Evolutionary conservation across 352 stramenopile species (phyloP).

Genomic region (Pythium dissimile): DNA sequence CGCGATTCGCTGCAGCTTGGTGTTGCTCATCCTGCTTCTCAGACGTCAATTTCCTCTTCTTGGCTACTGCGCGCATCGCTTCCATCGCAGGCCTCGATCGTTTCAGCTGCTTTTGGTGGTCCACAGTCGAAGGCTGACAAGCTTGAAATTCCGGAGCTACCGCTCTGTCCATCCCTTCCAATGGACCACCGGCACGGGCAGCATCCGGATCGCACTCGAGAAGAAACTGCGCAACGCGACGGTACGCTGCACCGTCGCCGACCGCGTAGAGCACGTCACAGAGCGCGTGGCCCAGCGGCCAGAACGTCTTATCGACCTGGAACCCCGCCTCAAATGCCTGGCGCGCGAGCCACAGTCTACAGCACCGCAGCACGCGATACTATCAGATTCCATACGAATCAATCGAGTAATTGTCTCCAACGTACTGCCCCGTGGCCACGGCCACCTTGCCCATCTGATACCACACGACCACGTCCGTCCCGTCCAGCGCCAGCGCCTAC

Average conservation of each 20-base stretch:
- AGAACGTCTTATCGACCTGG: slow-evolving; percentile 55
- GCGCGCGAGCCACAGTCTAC: slow-evolving; percentile 57
- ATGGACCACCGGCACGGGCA: background rate
- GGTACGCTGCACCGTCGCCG: slow-evolving; percentile 46
- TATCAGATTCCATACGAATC: background rate
- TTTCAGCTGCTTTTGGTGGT: background rate
- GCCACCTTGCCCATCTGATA: slow-evolving; percentile 60
- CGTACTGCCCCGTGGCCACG: slow-evolving; percentile 52
- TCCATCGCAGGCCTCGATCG: background rate
- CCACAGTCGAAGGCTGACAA: background rate
- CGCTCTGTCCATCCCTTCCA: background rate
- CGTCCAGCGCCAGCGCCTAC: slow-evolving; percentile 54
- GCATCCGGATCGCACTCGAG: slow-evolving; percentile 35
- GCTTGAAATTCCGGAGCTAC: slow-evolving; percentile 5
- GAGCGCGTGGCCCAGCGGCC: slow-evolving; percentile 52
- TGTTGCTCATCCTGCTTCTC: background rate
- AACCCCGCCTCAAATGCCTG: slow-evolving; percentile 55
- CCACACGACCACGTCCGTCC: slow-evolving; percentile 75
- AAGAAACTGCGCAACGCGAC: slow-evolving; percentile 43
- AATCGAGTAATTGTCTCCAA: background rate
- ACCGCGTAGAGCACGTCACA: slow-evolving; percentile 58
- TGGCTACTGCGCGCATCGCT: slow-evolving; percentile 13
- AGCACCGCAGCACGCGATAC: background rate
- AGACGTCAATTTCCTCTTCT: slow-evolving; percentile 23
- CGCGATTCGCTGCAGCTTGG: background rate